These are phyloP conservation scores for Phytophthora kernoviae DNA, from an alignment of 352 stramenopile species.

Conservation along the genomic window DNA sequence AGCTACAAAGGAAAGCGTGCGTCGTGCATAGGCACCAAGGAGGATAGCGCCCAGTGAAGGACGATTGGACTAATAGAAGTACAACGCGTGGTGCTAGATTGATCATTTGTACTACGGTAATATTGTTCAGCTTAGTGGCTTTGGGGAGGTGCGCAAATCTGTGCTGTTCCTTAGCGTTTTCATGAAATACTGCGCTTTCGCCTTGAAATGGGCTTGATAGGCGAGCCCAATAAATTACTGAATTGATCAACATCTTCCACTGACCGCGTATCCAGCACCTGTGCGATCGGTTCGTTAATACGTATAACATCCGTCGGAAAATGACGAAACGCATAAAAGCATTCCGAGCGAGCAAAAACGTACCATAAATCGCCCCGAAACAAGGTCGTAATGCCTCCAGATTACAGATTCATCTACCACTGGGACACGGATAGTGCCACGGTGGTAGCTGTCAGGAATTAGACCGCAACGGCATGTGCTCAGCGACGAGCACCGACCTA, in stretches of 20 bases:
- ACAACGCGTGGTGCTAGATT: constrained; percentile 23
- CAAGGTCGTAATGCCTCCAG: constrained; percentile 71
- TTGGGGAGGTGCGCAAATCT: too few relatives aligned
- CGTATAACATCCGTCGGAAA: too few relatives aligned
- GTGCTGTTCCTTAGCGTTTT: too few relatives aligned
- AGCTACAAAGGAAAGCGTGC: constrained; percentile 10
- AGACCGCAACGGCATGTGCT: constrained; percentile 68
- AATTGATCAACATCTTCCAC: constrained; percentile 36
- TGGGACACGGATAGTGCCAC: constrained; percentile 63
- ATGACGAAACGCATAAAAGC: too few relatives aligned
- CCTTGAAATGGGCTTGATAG: constrained; percentile 28
- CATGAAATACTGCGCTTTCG: constrained; percentile 43
- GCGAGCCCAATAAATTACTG: constrained; percentile 37
- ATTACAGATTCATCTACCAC: constrained; percentile 79
- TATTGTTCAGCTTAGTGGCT: too few relatives aligned
- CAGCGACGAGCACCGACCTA: constrained; percentile 52
- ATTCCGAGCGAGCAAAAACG: constrained; percentile 5
- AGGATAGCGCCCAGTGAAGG: constrained; percentile 12
- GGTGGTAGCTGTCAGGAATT: constrained; percentile 78
- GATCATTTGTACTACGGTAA: too few relatives aligned
- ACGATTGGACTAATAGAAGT: constrained; percentile 41
- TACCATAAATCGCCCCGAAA: constrained; percentile 80
- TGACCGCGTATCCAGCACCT: constrained; percentile 42
- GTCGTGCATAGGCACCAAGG: constrained; percentile 15
- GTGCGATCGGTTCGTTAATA: constrained; percentile 2